Base-by-base conservation (phyloP, 257 asterid genomes). In the Orobanche coerulescens region DNA sequence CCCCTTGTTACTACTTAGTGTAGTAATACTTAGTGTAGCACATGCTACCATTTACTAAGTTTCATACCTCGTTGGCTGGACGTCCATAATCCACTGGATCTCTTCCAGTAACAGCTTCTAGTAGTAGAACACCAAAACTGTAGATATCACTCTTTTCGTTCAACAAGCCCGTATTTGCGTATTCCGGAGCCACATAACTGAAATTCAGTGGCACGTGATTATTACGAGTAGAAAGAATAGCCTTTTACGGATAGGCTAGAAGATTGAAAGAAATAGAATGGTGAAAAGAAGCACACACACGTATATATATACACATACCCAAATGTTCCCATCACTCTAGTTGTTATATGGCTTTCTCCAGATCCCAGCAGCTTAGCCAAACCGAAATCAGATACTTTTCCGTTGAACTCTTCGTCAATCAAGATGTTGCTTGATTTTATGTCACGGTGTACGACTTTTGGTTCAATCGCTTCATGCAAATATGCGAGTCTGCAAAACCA, bases 321-420 rank as follows among this genome's bases (percentile, higher is more conserved):
- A 58, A 88, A 92, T 61, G 98, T 92, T 50, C 98, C 98, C 98
- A 92, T 92, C 67, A 92, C 98, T 76, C 98, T 81, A 16, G 98
- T 92, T 6, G 95, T 83, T 59, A 92, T 84, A 75, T 92, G 95
- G 76, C 96, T 92, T 80, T 92, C 95, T 39, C 94, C 95, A 1
- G 96, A 81, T n/a, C 46, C 98, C 82, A 92, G 76, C 48, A 92
- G 85, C 87, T 92, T 92, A 20, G 98, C 96, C 84, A 92, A 76
- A 52, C 98, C 98, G 73, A 92, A 92, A 73, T 92, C 96, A 25
- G 98, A 92, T 75, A 88, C 90, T 76, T 92, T 92, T 60, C 93
- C 82, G 39, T 92, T 84, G 79, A 92, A 92, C 50, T 81, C 94
- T 0, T 71, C 73, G 28, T 88, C 94, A 51, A 92, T 86, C 84